A percentile compares a stretch with the other conserved stretches of the same genome.
phyloP scores from a whole-genome alignment of 495 filamentous ascomycete species.

The Tuber borchii region DNA sequence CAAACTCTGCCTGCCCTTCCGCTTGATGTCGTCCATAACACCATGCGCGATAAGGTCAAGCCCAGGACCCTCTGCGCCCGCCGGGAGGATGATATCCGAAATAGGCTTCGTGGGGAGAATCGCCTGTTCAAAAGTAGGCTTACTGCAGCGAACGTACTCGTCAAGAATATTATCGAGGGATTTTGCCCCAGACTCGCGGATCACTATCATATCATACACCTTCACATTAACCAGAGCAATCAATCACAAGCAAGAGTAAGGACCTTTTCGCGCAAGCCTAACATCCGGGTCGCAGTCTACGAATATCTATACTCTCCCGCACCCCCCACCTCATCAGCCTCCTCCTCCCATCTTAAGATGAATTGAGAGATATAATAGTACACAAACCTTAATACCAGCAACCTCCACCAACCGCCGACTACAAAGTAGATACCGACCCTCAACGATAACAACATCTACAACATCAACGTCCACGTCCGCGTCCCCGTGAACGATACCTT shows the following conservation, averaged over 20 bases:
- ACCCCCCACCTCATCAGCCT: not conserved
- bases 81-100: slow-evolving; percentile 38
- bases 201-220: slow-evolving; percentile 8
- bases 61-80: slow-evolving; percentile 30
- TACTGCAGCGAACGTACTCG: slow-evolving; percentile 36
- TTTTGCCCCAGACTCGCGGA: slow-evolving; percentile 24
- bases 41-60: slow-evolving; percentile 38
- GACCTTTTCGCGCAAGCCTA: slow-evolving; percentile 36
- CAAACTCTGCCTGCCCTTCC: slow-evolving; percentile 21
- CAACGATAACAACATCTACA: slow-evolving; percentile 34
- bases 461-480: not conserved
- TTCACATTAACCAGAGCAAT: not conserved
- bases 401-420: slow-evolving; percentile 24
- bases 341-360: not conserved
- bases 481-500: slow-evolving; percentile 10
- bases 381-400: slow-evolving; percentile 26
- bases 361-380: not conserved
- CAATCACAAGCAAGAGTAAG: not conserved
- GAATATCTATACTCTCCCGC: slow-evolving; percentile 21
- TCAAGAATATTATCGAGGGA: slow-evolving; percentile 34
- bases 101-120: slow-evolving; percentile 37
- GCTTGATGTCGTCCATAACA: slow-evolving; percentile 37
- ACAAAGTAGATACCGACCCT: slow-evolving; percentile 33
- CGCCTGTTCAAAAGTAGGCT: slow-evolving; percentile 32
- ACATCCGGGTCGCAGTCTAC: slow-evolving; percentile 40